Evolutionary conservation across 805 yeast genomes (phyloP).

Genomic region (Teunomyces barrocoloradensis): DNA sequence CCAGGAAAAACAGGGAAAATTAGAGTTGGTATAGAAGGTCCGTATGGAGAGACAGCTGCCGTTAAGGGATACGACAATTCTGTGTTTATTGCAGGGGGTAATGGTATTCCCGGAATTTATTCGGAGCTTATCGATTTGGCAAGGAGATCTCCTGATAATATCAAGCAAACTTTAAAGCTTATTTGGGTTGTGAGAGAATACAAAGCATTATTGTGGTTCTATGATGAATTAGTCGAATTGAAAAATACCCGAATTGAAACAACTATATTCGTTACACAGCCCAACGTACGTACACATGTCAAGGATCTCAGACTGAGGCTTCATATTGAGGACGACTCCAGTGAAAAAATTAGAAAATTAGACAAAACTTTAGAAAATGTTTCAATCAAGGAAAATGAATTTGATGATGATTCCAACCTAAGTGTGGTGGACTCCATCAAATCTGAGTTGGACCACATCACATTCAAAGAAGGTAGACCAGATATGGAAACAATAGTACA

Average conservation of each 20-base stretch:
- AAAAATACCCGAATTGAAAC: conserved; percentile 24
- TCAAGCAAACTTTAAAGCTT: conserved; percentile 35
- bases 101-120: conserved; percentile 62
- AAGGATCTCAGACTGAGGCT: conserved; percentile 1
- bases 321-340: background rate
- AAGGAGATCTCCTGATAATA: conserved; percentile 16
- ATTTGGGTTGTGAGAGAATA: conserved; percentile 63
- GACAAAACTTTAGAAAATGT: background rate
- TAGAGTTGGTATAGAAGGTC: conserved; percentile 56
- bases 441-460: conserved; percentile 14
- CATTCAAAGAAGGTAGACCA: conserved; percentile 42
- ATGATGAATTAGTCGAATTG: conserved; percentile 37
- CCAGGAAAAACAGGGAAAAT: conserved; percentile 28
- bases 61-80: conserved; percentile 51
- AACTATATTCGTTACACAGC: conserved; percentile 28
- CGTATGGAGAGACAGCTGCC: conserved; percentile 59
- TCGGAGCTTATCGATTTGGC: conserved; percentile 37
- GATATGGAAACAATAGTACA: conserved; percentile 36
- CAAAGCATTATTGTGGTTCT: conserved; percentile 49
- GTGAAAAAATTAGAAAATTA: background rate
- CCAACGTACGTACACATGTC: conserved; percentile 12
- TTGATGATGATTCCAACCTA: background rate
- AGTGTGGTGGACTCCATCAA: conserved; percentile 6
- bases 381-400: background rate
- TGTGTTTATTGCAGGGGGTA: conserved; percentile 69